Evolutionary conservation across 257 asterid species (phyloP), one percentile per base, ranked within the genome.

Genomic region (Dorcoceras hygrometricum): DNA sequence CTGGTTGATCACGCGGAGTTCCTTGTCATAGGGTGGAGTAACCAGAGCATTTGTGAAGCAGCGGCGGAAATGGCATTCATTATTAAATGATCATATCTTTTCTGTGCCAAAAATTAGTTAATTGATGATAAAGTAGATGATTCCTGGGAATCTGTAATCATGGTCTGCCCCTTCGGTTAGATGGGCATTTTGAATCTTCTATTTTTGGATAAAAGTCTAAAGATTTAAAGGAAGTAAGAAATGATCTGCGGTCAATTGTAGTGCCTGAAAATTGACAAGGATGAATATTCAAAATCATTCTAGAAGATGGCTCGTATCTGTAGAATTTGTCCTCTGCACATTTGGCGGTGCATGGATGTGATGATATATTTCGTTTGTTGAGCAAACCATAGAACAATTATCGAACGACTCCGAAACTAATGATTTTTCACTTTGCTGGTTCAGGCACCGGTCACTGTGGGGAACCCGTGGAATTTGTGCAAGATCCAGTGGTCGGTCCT

Each of bases 401-500:
- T 34, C 11, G 14, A 8, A 8, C 1, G 39, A 34, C 53, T 43
- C 20, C 53, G 6, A 43, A n/a, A 16, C 53, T 16, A 16, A 43
- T 43, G 4, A 16, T 43, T 43, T 43, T 43, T 43, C 53, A 43
- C 2, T 5, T 20, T 43, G 53, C 16, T 1, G 5, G 61, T 64
- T 55, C 50, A 73, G 74, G 67, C 34, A 19, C 66, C 50, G 48
- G 26, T 23, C 62, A 63, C 68, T 72, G 69, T 64, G 24, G 61
- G 67, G 50, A 61, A 50, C 20, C 54, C 6, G 4, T 12, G 71
- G 65, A 25, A 36, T 61, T 46, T 61, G 26, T 57, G 70, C 50
- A 57, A 72, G 71, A 57, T 60, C 57, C 65, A 59, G 20, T 54
- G 62, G 7, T 68, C 68, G 14, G 25, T 56, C 67, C 34, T 67